Evolutionary conservation across 805 yeast species (phyloP), one percentile per base, ranked within the genome.

Genomic region (Hanseniaspora singularis): DNA sequence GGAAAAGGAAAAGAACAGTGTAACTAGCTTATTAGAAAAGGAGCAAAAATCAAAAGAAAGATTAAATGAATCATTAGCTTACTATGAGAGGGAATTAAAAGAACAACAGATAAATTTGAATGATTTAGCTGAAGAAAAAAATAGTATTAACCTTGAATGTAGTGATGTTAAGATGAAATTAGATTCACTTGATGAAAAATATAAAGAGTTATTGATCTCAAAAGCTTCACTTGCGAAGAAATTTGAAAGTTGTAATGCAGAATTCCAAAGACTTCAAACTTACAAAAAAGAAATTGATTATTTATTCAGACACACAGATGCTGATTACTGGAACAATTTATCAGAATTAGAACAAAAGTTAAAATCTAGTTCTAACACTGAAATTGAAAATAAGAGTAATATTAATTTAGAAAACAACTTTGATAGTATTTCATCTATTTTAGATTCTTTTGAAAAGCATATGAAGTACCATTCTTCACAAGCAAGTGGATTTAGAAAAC

Each of bases 251-350:
- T 22, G 19, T 20, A 33, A 14, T 4, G 23, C 26, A 26, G 38
- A 41, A 18, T 27, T 43, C 23, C 24, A 36, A 1, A 36, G 33
- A 4, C 14, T 43, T 14, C 40, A 43, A 27, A 11, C 30, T 10
- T 37, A 34, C 18, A 44, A 38, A 37, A 44, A 44, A 11, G 48
- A 44, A 20, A 18, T 44, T 8, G 48, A 44, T n/a, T 44, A 44
- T 12, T 19, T 44, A 10, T 44, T 44, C 11, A 44, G 38, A 37
- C 48, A 44, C 28, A 37, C 23, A n/a, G 41, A 44, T 12, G 37
- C 18, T 30, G 48, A 44, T 5, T 44, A 44, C n/a, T 44, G 48
- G 48, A 26, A 33, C 7, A 44, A 44, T 26, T 34, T 44, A 9
- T 39, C 48, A 2, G 16, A 15, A 2, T 37, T 44, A 26, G 48